These are phyloP conservation scores for Strigomonas culicis DNA, from an alignment of 208 protist genomes.

Conservation along the genomic window DNA sequence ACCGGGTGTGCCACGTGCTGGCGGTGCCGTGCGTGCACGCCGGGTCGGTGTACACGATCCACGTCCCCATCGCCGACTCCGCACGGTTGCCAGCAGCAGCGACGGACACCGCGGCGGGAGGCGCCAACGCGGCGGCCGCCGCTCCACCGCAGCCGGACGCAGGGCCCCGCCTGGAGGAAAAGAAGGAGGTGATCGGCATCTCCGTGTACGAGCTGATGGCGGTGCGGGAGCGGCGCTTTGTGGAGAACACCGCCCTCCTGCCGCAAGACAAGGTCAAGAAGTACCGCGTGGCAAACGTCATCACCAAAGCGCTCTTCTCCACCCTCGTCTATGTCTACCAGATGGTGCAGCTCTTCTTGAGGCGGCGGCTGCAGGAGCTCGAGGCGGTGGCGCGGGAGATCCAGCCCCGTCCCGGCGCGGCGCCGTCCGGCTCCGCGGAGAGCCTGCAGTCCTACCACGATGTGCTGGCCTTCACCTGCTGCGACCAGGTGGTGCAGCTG, in stretches of 20 bases:
- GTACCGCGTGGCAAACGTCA: conserved; percentile 39
- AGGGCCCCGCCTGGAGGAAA: background rate
- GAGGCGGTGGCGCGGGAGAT: background rate
- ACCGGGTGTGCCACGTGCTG: conserved; percentile 19
- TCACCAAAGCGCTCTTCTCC: conserved; percentile 48
- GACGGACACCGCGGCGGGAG: background rate
- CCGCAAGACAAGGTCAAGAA: conserved; percentile 4
- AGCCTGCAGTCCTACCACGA: background rate
- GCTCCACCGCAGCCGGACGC: background rate
- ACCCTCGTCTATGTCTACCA: conserved; percentile 58
- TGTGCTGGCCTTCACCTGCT: background rate
- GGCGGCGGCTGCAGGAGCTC: conserved; percentile 5
- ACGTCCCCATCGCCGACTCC: background rate
- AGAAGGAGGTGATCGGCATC: conserved; percentile 7
- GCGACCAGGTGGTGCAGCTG: background rate
- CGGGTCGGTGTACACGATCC: conserved; percentile 4
- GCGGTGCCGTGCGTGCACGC: conserved; percentile 9
- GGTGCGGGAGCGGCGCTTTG: conserved; percentile 16
- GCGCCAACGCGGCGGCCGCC: background rate
- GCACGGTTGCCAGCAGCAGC: background rate
- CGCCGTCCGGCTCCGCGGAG: background rate
- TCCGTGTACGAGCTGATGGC: conserved; percentile 20
- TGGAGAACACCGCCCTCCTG: background rate
- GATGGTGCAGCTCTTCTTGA: conserved; percentile 51
- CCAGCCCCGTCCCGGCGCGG: no score